Evolutionary conservation across 2,329 filamentous ascomycete species (phyloP).

Genomic region (Zopfia rhizophila): DNA sequence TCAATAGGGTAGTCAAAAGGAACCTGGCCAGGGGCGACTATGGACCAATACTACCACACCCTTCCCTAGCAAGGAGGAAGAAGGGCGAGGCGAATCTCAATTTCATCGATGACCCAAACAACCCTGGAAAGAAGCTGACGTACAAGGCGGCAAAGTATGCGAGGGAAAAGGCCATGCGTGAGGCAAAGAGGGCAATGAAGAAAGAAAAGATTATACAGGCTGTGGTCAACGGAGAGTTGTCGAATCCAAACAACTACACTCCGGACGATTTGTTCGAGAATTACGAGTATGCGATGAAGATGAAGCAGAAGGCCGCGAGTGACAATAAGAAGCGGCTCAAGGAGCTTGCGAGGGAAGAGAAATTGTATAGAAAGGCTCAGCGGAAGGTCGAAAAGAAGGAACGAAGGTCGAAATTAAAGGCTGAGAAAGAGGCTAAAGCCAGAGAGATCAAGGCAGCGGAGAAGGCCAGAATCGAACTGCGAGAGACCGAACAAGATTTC

Average conservation of each 20-base stretch:
- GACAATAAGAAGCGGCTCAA: constrained; percentile 13
- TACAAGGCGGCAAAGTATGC: constrained; percentile 4
- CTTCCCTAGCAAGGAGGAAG: constrained; percentile 3
- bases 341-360: constrained; percentile 22
- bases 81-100: constrained; percentile 4
- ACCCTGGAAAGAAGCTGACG: background rate
- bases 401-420: constrained; percentile 6
- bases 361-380: constrained; percentile 8
- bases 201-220: constrained; percentile 19
- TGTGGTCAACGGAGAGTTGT: constrained; percentile 22
- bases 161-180: constrained; percentile 17
- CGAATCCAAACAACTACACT: constrained; percentile 20
- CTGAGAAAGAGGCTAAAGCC: background rate
- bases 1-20: constrained; percentile 15
- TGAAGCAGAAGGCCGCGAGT: constrained; percentile 8
- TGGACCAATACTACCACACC: constrained; percentile 1
- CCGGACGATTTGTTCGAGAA: constrained; percentile 21
- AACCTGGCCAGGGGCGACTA: constrained; percentile 20
- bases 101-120: background rate
- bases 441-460: constrained; percentile 19
- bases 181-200: constrained; percentile 19
- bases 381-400: constrained; percentile 24
- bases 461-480: too few relatives aligned
- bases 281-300: constrained; percentile 11
- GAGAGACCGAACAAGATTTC: constrained; percentile 10